Evolutionary conservation across 148 eudicot species (phyloP), one percentile per base, ranked within the genome.

Genomic region (Rhododendron mucronatum): DNA sequence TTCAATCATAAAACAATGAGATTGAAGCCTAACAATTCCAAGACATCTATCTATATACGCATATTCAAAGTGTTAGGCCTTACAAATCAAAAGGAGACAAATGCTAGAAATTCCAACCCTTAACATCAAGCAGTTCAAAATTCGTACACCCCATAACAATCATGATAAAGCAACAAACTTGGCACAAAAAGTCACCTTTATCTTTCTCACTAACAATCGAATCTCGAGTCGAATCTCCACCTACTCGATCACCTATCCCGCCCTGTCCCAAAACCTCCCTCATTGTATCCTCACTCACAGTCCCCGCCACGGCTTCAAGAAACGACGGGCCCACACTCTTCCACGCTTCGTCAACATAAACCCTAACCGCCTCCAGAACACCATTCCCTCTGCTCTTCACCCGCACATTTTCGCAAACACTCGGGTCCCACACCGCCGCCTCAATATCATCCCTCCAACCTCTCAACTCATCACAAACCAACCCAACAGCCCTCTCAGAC

Each of bases 261-360:
- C 18, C 78, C 61, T 63, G 12, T 15, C 90, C 89, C 44, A 86
- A 28, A 67, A 80, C 65, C 30, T 81, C 83, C 57, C 37, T 59
- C 86, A 85, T 6, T 50, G 41, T 20, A 83, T 90, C 85, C 23
- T 55, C 89, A 85, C 28, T 51, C 83, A 87, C 41, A n/a, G 14
- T 80, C 15, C 51, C 86, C 1, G 90, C 92, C 85, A 87, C 94
- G 61, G 85, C 21, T 55, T 95, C 94, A 18, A 96, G 88, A 91
- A 91, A 91, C 1, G 95, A 20, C 21, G 95, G 93, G n/a, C 98
- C 98, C 91, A 90, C 57, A 44, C 79, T 81, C 82, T 65, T 85
- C 93, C 92, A 93, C 14, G 89, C 93, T 45, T 93, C 98, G 5
- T n/a, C 83, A 59, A 96, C 33, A 86, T 88, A 93, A 78, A 9